Base-by-base conservation (phyloP, 2,329 filamentous ascomycete genomes). In the Aspergillus quadrilineatus region DNA sequence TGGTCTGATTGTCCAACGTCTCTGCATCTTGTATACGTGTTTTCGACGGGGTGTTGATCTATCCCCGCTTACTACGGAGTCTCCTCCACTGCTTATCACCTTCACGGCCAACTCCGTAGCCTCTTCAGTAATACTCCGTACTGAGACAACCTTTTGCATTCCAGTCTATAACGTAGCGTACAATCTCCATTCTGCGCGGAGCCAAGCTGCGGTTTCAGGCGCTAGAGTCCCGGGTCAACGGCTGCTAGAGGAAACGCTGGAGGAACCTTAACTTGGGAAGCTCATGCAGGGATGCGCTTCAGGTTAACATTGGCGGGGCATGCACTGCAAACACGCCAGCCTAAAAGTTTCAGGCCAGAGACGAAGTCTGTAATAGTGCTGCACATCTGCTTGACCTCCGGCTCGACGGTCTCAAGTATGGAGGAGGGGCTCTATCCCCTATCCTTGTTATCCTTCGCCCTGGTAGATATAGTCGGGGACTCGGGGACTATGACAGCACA, bases 1-100 rank as follows among this genome's bases (percentile, higher is more conserved):
- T 51, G 46, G 57, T 61, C 39, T 8, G 34, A 50, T 55, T 61
- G 61, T 62, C 39, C 28, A 28, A 51, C 43, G 44, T 47, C 49
- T 34, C 28, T 15, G 47, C 37, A 41, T 36, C 34, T 41, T 22
- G 26, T 39, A 30, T 43, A 15, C 7, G 36, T 39, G 36, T 6
- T 9, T 14, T 39, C 14, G 36, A 39, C 9, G 12, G 6, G 36
- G 36, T 39, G 14, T n/a, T 39, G 36, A 39, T 39, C 36, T 39
- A 39, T 39, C 36, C 12, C 36, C 4, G 12, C 36, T 39, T 6
- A 28, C 26, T 28, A 28, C 26, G 26, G 26, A 28, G 26, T n/a
- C 2, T 6, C 36, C 12, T 39, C 36, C 36, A n/a, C 14, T 14
- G n/a, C 8, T 36, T 9, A 36, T 8, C 32, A 36, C 32, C 8